These are phyloP conservation scores for Euphorbia celastroides DNA, from an alignment of 441 rosid species.

Conservation along the genomic window DNA sequence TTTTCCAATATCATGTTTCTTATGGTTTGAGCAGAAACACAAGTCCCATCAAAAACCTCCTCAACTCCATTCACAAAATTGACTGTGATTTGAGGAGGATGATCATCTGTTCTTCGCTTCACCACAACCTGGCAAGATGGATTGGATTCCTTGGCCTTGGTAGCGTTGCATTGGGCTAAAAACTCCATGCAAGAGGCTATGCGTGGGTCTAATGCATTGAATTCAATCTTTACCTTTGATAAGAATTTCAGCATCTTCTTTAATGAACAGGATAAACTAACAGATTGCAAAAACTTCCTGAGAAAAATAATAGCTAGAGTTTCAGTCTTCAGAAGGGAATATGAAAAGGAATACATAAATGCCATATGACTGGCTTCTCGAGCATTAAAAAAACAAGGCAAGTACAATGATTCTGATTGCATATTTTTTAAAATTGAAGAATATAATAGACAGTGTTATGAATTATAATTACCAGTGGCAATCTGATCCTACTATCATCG, in stretches of 20 bases:
- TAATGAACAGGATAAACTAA: background rate
- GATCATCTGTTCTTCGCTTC: conserved; percentile 86
- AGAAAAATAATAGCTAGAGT: background rate
- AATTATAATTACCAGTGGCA: too few relatives aligned
- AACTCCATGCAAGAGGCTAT: conserved; percentile 81
- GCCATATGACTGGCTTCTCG: too few relatives aligned
- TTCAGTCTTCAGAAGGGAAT: background rate
- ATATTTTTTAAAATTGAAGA: too few relatives aligned
- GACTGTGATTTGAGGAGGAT: conserved; percentile 73
- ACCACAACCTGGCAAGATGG: conserved; percentile 73
- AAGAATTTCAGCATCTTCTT: conserved; percentile 73
- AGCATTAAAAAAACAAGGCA: too few relatives aligned
- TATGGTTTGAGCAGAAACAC: conserved; percentile 67
- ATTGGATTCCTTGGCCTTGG: conserved; percentile 83
- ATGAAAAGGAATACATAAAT: too few relatives aligned
- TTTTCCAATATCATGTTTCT: conserved; percentile 79
- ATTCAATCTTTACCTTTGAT: conserved; percentile 70
- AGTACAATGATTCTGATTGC: too few relatives aligned
- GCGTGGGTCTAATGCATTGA: conserved; percentile 75
- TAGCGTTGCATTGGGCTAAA: conserved; percentile 86
- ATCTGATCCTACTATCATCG: too few relatives aligned
- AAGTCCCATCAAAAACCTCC: conserved; percentile 68
- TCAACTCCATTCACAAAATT: conserved; percentile 85
- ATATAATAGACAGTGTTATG: too few relatives aligned
- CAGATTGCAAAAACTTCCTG: background rate